phyloP scores from a whole-genome alignment of 768 basidiomycete species.

The Lactarius akahatsu region DNA sequence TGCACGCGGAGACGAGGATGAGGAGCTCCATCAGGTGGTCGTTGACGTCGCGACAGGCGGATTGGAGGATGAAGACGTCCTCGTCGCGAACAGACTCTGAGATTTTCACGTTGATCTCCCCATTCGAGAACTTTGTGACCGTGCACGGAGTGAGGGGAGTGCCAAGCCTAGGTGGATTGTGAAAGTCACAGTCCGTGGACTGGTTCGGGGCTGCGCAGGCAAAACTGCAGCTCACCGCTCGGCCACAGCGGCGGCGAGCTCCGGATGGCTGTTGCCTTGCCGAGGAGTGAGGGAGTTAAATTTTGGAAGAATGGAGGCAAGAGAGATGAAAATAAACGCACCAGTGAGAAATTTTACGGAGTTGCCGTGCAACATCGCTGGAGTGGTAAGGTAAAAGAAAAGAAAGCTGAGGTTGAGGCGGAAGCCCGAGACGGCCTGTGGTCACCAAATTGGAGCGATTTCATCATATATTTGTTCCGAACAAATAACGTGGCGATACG shows the following conservation, averaged over 20 bases:
- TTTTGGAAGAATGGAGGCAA: constrained; percentile 26
- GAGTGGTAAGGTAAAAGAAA: neutral
- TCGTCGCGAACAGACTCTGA: constrained; percentile 94
- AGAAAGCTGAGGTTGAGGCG: neutral
- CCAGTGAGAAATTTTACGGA: constrained; percentile 75
- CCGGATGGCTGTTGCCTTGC: constrained; percentile 94
- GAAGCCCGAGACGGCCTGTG: neutral
- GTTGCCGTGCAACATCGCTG: constrained; percentile 67
- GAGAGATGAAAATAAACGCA: constrained; percentile 36
- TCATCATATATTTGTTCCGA: constrained; percentile 25
- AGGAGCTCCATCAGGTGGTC: constrained; percentile 98
- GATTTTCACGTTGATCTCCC: constrained; percentile 94
- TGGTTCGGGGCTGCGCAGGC: constrained; percentile 36
- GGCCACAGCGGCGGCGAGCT: constrained; percentile 92
- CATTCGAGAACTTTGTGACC: constrained; percentile 90
- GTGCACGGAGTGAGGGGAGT: constrained; percentile 82
- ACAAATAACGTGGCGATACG: constrained; percentile 44
- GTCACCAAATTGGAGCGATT: neutral
- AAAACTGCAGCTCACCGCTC: constrained; percentile 82
- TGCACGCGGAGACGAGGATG: constrained; percentile 97
- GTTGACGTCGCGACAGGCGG: constrained; percentile 85
- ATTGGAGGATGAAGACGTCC: constrained; percentile 98
- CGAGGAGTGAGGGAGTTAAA: constrained; percentile 16
- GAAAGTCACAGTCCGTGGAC: constrained; percentile 51
- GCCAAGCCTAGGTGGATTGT: constrained; percentile 65